Evolutionary conservation across 495 filamentous ascomycete species (phyloP).

Genomic region (Penicillium roqueforti): DNA sequence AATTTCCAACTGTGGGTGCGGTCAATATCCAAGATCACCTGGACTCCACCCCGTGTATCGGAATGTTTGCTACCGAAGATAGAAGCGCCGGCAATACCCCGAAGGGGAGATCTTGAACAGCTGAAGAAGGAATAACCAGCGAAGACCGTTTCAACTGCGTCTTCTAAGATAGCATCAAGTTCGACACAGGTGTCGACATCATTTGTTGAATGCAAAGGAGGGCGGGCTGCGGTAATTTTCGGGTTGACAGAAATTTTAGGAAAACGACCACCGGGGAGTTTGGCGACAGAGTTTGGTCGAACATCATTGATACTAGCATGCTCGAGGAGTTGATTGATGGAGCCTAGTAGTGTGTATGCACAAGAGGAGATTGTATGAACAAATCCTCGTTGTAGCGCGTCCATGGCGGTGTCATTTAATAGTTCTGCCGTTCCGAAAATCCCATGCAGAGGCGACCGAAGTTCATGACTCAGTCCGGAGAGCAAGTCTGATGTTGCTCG

Average conservation of each 20-base stretch:
- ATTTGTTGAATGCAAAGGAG: neutral
- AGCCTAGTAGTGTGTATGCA: slow-evolving; percentile 59
- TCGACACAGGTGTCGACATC: slow-evolving; percentile 16
- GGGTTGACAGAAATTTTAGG: too few relatives aligned
- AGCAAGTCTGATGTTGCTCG: slow-evolving; percentile 59
- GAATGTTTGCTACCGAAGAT: neutral
- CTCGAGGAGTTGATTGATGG: slow-evolving; percentile 59
- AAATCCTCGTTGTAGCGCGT: slow-evolving; percentile 48
- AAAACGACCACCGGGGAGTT: neutral
- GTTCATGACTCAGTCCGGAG: slow-evolving; percentile 62
- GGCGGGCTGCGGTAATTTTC: neutral
- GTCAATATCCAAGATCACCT: slow-evolving; percentile 51
- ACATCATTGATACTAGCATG: slow-evolving; percentile 36
- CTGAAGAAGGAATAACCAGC: slow-evolving; percentile 32
- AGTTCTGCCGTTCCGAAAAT: slow-evolving; percentile 58
- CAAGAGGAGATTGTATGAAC: slow-evolving; percentile 59
- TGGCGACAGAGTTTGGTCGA: neutral
- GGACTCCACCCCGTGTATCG: slow-evolving; percentile 17
- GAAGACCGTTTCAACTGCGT: slow-evolving; percentile 54
- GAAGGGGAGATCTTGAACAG: slow-evolving; percentile 3
- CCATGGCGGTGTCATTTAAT: slow-evolving; percentile 48
- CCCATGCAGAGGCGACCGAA: slow-evolving; percentile 60
- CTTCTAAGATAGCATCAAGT: slow-evolving; percentile 46
- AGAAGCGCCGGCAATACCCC: neutral
- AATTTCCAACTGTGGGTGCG: slow-evolving; percentile 13